Evolutionary conservation across 2,329 filamentous ascomycete species (phyloP), one percentile per base, ranked within the genome.

Genomic region (Sclerotinia minor): DNA sequence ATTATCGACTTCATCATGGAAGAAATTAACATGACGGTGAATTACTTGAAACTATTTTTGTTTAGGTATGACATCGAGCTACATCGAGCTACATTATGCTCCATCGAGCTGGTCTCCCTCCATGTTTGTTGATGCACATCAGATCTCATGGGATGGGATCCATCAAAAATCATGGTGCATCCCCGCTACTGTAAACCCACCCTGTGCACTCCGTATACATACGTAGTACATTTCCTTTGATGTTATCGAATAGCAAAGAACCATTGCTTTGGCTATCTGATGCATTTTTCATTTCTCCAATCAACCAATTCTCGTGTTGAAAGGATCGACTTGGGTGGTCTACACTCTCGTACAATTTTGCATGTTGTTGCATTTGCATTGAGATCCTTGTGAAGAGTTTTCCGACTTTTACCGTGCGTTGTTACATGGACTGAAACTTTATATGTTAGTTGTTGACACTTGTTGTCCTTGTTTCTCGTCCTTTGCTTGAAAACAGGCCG

Each of bases 41-140:
- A 55, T 47, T 49, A 19, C 1, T 60, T 17, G 57, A 59, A 59
- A 45, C 57, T 11, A 44, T 13, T 32, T 59, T 29, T 32, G 53
- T 47, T 60, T 17, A 41, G 17, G 44, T 60, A 61, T 63, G 59
- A 63, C 59, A 63, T 63, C 59, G 45, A 61, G n/a, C 32, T 41
- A 50, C 59, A 63, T 61, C 59, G 45, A 61, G 21, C 32, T 55
- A 9, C 35, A 44, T 58, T 6, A 24, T 44, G 35, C 54, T 58
- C 21, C 44, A 61, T 61, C 44, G 44, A 38, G 38, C 44, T 41
- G 13, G 44, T n/a, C 52, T 54, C 26, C 44, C 44, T 58, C 6
- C 44, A 49, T 35, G 26, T 44, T 49, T 49, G 44, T 60, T 32
- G 19, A 59, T 49, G 35, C 49, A 3, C 44, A 29, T n/a, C 58